These are phyloP conservation scores for Boletus subcaerulescens DNA, from an alignment of 768 basidiomycete genomes.

Conservation along the genomic window DNA sequence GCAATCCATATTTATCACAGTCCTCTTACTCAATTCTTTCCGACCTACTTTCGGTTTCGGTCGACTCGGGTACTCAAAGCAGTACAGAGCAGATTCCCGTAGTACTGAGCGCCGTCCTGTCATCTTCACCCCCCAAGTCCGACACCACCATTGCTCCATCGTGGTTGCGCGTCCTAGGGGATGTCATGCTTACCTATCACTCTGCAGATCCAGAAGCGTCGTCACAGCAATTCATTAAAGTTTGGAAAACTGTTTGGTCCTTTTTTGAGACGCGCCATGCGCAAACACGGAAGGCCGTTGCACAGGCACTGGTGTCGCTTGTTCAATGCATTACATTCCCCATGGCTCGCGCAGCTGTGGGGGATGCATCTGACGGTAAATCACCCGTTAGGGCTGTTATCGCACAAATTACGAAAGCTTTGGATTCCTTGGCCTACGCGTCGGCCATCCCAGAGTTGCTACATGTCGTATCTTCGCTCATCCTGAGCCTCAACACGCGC, in stretches of 20 bases:
- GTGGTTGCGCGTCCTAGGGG: constrained; percentile 78
- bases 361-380: constrained; percentile 43
- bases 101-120: constrained; percentile 65
- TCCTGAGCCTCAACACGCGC: constrained; percentile 57
- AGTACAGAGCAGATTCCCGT: constrained; percentile 53
- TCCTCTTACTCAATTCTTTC: constrained; percentile 84
- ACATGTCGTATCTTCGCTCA: constrained; percentile 66
- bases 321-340: constrained; percentile 68
- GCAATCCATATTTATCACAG: constrained; percentile 86
- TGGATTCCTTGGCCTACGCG: constrained; percentile 72
- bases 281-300: constrained; percentile 59
- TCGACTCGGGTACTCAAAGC: constrained; percentile 48
- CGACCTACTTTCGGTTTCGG: constrained; percentile 62
- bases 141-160: constrained; percentile 67
- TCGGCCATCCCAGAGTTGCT: constrained; percentile 78
- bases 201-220: constrained; percentile 48
- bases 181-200: constrained; percentile 65
- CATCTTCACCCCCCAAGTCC: constrained; percentile 66
- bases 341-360: constrained; percentile 53
- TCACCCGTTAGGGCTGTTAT: constrained; percentile 64
- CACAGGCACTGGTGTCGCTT: constrained; percentile 59
- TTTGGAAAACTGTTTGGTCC: constrained; percentile 74
- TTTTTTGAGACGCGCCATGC: constrained; percentile 73
- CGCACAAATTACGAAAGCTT: constrained; percentile 57
- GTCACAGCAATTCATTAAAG: constrained; percentile 51